Conservation (phyloP, 1,284 basidiomycete genomes). For the Cutaneotrichosporon cutaneum region DNA sequence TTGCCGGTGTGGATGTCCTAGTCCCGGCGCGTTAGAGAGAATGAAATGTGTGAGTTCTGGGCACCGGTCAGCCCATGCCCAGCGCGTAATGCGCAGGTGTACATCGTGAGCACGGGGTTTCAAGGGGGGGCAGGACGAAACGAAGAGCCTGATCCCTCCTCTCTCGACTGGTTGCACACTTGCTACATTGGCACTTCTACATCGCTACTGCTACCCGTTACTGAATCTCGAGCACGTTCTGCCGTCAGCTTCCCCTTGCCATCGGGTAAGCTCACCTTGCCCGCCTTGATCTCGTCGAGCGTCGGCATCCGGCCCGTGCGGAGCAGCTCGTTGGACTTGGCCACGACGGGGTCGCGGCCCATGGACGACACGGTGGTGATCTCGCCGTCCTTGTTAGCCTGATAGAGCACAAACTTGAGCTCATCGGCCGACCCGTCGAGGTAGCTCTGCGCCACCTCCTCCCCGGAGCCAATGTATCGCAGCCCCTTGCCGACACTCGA, state of each 20-base stretch:
- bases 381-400: slow-evolving; percentile 72
- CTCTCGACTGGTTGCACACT: too few species aligned
- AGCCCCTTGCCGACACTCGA: slow-evolving; percentile 69
- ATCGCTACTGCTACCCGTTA: slow-evolving; percentile 7
- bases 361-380: slow-evolving; percentile 77
- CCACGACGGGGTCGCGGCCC: slow-evolving; percentile 63
- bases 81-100: too few species aligned
- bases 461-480: slow-evolving; percentile 71
- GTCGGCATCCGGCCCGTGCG: slow-evolving; percentile 77
- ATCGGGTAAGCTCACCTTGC: slow-evolving; percentile 48
- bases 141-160: too few species aligned
- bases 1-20: too few species aligned
- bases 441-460: slow-evolving; percentile 68
- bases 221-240: slow-evolving; percentile 45
- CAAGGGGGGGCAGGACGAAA: too few species aligned
- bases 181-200: not conserved
- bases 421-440: slow-evolving; percentile 73
- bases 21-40: too few species aligned
- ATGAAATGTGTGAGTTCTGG: too few species aligned
- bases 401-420: slow-evolving; percentile 87
- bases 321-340: slow-evolving; percentile 77
- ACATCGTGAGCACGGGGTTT: too few species aligned
- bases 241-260: not conserved
- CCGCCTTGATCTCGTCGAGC: slow-evolving; percentile 66
- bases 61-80: too few species aligned